A percentile compares a stretch with the other conserved stretches of the same genome.
Evolutionary conservation across 345 rosid genomes (phyloP).

Genomic region (Schrenkiella parvula): DNA sequence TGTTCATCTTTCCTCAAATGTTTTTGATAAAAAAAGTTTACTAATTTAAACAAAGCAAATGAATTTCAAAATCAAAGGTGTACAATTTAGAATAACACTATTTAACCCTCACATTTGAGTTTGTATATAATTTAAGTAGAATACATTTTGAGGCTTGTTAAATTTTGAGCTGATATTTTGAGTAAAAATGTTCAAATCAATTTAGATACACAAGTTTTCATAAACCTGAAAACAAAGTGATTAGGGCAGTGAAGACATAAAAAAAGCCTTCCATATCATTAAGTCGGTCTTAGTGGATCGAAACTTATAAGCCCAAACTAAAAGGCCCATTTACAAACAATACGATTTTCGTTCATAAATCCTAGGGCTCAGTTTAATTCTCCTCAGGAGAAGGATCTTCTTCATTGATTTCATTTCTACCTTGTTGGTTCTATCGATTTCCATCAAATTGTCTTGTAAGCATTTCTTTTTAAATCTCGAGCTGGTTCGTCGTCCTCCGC

Average conservation of each 20-base stretch:
- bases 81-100: no score
- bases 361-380: constrained; percentile 3
- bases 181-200: no score
- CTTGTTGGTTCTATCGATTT: background rate
- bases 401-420: background rate
- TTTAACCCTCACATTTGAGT: no score
- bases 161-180: no score
- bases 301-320: background rate
- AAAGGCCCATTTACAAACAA: constrained; percentile 3
- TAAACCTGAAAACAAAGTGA: no score
- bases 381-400: background rate
- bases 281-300: background rate
- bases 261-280: background rate
- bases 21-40: no score
- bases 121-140: no score
- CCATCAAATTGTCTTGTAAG: constrained; percentile 1
- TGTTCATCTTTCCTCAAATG: background rate
- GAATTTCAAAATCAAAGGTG: no score
- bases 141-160: no score
- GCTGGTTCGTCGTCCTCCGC: background rate
- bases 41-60: no score
- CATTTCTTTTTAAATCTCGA: background rate
- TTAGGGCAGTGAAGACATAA: no score
- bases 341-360: background rate
- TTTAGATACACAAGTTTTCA: no score